Base-by-base conservation (phyloP, 139 green algal species). In the Haematococcus sp. region DNA sequence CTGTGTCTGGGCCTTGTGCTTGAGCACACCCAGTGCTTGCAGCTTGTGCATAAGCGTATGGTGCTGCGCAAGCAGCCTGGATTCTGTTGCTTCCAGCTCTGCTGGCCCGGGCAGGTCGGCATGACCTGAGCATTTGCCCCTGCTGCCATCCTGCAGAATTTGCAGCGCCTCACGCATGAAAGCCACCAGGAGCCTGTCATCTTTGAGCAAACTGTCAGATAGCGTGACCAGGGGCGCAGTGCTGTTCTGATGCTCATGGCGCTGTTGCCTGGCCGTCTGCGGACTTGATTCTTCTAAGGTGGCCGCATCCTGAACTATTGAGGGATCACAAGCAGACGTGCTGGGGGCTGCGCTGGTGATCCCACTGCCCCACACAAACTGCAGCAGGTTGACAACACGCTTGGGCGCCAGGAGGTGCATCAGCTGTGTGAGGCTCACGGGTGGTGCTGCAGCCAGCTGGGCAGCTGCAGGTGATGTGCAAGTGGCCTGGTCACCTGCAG, bases 361-460 rank as follows among this genome's bases (percentile, higher is more conserved):
- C n/a, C n/a, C n/a, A n/a, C 30, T 28, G n/a, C 58, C 58, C 58
- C 58, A 65, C 11, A 34, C 58, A 34, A 65, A 65, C 58, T 65
- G 58, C 58, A 65, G 28, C 58, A 65, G 9, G 58, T 30, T 65
- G 9, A 65, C n/a, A 4, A 61, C 52, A 27, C 52, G 22, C 52
- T 61, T 49, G 11, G 40, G 40, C 7, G 40, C 40, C 40, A 49
- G 40, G 7, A 49, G 40, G 7, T 49, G 40, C 40, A 49, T 25
- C 58, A 65, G n/a, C 23, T 65, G 58, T 33, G 58, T 65, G 58
- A 28, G 17, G n/a, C 52, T 25, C 22, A 61, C 9, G 11, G 9
- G 22, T 61, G 52, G 4, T 61, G 22, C 20, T 27, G 54, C n/a
- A 27, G 11, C 9, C 54, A 61, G 11, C 54, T 61, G 11, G 11